These are phyloP conservation scores for Akanthomyces muscarius DNA, from an alignment of 2,329 filamentous ascomycete species.

Conservation along the genomic window DNA sequence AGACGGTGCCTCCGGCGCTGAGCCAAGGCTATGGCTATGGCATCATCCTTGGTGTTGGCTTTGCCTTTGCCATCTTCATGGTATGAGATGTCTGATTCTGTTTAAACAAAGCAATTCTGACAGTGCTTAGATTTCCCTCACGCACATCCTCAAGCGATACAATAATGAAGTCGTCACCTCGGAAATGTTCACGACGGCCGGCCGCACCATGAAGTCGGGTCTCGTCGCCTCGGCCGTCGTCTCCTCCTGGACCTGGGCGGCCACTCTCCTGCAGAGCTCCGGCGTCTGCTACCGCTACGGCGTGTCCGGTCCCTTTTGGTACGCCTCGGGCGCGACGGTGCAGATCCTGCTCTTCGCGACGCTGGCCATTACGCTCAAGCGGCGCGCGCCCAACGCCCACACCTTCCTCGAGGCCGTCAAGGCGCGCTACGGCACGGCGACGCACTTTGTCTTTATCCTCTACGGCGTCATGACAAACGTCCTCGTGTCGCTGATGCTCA, in stretches of 20 bases:
- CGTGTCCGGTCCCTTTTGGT: conserved; percentile 57
- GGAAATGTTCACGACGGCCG: conserved; percentile 89
- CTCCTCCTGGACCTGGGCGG: conserved; percentile 90
- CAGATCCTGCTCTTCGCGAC: conserved; percentile 89
- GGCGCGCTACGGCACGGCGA: conserved; percentile 67
- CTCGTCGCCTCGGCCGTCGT: conserved; percentile 87
- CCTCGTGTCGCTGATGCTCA: conserved; percentile 81
- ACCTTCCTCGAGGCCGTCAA: conserved; percentile 79
- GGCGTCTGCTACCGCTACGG: conserved; percentile 81
- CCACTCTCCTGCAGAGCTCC: conserved; percentile 73
- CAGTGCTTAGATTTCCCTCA: conserved; percentile 53
- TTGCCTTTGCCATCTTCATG: conserved; percentile 71
- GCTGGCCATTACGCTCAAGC: conserved; percentile 83
- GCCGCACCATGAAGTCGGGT: conserved; percentile 82
- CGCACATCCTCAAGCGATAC: conserved; percentile 62
- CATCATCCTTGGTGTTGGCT: conserved; percentile 69
- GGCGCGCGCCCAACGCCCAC: conserved; percentile 82
- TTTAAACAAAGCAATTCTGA: background rate
- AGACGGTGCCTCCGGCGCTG: conserved; percentile 32
- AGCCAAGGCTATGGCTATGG: conserved; percentile 70
- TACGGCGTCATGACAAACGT: conserved; percentile 85
- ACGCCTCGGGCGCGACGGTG: conserved; percentile 69
- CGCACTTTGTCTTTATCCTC: conserved; percentile 75
- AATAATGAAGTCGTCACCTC: conserved; percentile 74
- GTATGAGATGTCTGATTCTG: conserved; percentile 22